Evolutionary conservation across 2,329 filamentous ascomycete species (phyloP).

Genomic region (Claviceps spartinae): DNA sequence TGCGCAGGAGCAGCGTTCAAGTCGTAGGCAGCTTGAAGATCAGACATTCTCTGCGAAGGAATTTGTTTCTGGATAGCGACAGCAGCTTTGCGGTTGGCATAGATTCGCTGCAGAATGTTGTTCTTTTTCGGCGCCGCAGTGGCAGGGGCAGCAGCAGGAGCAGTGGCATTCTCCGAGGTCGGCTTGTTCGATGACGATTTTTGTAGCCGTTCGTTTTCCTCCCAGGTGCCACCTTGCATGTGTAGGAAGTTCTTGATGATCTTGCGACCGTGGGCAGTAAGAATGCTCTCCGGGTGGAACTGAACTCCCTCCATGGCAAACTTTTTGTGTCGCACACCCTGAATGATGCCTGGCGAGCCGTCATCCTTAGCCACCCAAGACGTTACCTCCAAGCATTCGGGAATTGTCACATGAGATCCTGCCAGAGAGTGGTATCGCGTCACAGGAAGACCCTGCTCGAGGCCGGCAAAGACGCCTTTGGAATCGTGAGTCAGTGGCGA

Average conservation of each 20-base stretch:
- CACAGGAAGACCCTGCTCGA: constrained; percentile 70
- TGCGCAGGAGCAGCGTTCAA: constrained; percentile 74
- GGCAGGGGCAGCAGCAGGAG: constrained; percentile 11
- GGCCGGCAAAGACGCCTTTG: constrained; percentile 79
- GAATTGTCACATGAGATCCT: constrained; percentile 77
- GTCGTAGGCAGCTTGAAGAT: constrained; percentile 77
- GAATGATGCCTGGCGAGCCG: constrained; percentile 74
- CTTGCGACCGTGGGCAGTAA: constrained; percentile 72
- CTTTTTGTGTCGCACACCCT: constrained; percentile 91
- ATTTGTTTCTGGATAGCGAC: constrained; percentile 73
- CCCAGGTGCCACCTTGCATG: constrained; percentile 85
- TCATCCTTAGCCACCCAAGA: constrained; percentile 76
- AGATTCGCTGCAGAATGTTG: constrained; percentile 87
- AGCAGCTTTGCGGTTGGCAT: constrained; percentile 60
- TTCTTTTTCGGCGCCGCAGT: constrained; percentile 42
- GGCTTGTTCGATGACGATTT: constrained; percentile 22
- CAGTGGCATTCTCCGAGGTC: constrained; percentile 11
- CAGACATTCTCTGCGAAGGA: constrained; percentile 68
- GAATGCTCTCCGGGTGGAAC: constrained; percentile 94
- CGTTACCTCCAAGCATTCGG: constrained; percentile 73
- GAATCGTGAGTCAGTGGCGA: constrained; percentile 78
- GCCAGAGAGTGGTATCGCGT: constrained; percentile 95
- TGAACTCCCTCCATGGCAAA: constrained; percentile 90
- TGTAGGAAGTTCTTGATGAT: constrained; percentile 90
- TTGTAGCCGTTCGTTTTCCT: constrained; percentile 53